Evolutionary conservation across 305 asterid species (phyloP).

Genomic region (Lippia alba): DNA sequence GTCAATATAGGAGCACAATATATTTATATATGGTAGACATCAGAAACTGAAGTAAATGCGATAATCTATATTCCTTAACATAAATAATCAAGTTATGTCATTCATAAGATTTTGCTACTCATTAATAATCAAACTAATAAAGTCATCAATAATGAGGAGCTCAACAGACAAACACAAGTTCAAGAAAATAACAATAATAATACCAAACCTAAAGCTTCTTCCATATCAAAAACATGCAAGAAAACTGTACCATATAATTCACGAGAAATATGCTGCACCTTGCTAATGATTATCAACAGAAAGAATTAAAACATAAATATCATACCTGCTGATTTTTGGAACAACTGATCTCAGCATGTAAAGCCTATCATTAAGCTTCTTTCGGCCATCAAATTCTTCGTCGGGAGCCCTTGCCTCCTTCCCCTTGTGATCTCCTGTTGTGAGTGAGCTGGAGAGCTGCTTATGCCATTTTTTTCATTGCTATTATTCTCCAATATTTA

Average conservation of each 20-base stretch:
- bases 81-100: conserved; percentile 45
- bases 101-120: conserved; percentile 36
- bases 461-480: conserved; percentile 47
- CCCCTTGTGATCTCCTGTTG: conserved; percentile 67
- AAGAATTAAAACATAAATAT: neutral
- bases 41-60: too few species aligned
- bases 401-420: conserved; percentile 92
- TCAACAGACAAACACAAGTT: neutral
- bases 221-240: conserved; percentile 52
- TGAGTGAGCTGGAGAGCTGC: conserved; percentile 53
- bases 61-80: too few species aligned
- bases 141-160: conserved; percentile 10
- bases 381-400: conserved; percentile 96
- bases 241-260: conserved; percentile 37
- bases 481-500: conserved; percentile 58
- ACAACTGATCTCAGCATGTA: conserved; percentile 82
- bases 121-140: conserved; percentile 42
- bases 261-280: conserved; percentile 37
- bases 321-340: conserved; percentile 95
- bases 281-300: too few species aligned
- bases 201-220: neutral
- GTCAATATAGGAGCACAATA: conserved; percentile 4
- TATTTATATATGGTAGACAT: too few species aligned
- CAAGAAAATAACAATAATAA: conserved; percentile 9
- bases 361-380: conserved; percentile 54